These are phyloP conservation scores for Neonectria neomacrospora DNA, from an alignment of 2,329 filamentous ascomycete genomes.

Conservation along the genomic window DNA sequence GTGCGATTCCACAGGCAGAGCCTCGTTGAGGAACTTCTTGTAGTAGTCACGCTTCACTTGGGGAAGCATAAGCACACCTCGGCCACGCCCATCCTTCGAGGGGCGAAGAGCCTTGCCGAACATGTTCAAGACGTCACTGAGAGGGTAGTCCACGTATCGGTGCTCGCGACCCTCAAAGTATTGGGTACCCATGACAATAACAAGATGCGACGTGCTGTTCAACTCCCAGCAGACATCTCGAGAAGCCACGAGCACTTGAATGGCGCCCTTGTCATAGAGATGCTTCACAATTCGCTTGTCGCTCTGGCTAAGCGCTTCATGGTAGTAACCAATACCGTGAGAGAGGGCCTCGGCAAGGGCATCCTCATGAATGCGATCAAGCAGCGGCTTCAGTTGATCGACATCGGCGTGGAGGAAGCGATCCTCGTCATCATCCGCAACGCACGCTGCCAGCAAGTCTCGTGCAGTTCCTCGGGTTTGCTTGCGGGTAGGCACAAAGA, in stretches of 20 bases:
- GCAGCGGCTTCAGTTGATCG: slow-evolving; percentile 82
- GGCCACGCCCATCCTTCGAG: slow-evolving; percentile 80
- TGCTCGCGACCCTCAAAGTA: slow-evolving; percentile 97
- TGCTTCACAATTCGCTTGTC: slow-evolving; percentile 96
- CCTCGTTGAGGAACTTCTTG: slow-evolving; percentile 98
- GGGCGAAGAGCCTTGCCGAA: slow-evolving; percentile 91
- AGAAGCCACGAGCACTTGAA: slow-evolving; percentile 81
- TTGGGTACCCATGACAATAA: slow-evolving; percentile 97
- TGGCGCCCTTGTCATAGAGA: slow-evolving; percentile 87
- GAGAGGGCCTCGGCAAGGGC: slow-evolving; percentile 88
- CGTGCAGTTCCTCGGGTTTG: slow-evolving; percentile 88
- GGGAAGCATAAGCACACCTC: slow-evolving; percentile 96
- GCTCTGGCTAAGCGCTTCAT: slow-evolving; percentile 87
- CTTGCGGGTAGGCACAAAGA: slow-evolving; percentile 94
- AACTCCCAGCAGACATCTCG: slow-evolving; percentile 98
- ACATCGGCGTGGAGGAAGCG: slow-evolving; percentile 89
- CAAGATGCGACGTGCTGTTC: slow-evolving; percentile 86
- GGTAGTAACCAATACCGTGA: slow-evolving; percentile 96
- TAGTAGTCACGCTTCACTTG: slow-evolving; percentile 97
- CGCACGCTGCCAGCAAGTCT: slow-evolving; percentile 87
- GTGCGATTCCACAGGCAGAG: slow-evolving; percentile 93
- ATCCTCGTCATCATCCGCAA: slow-evolving; percentile 91
- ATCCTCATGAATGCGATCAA: slow-evolving; percentile 86
- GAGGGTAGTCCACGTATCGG: slow-evolving; percentile 94
- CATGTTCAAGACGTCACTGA: slow-evolving; percentile 97